Conservation (phyloP, 2,329 filamentous ascomycete species). For the Trichoderma atrobrunneum region DNA sequence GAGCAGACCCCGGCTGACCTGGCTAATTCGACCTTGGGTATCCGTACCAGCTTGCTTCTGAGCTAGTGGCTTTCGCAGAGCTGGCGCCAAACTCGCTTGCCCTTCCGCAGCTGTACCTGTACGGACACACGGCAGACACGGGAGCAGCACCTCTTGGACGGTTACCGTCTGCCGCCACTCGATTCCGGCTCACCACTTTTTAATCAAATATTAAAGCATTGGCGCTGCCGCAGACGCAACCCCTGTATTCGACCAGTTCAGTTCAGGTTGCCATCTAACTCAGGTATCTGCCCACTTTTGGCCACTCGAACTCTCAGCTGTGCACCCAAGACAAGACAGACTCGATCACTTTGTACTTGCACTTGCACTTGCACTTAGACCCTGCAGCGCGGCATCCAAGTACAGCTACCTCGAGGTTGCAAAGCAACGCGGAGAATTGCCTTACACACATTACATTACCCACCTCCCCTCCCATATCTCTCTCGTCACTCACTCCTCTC, state of each 20-base stretch:
- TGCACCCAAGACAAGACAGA: neutral
- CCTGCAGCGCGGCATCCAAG: neutral
- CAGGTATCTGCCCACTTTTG: neutral
- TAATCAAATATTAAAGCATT: neutral
- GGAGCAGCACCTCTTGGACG: neutral
- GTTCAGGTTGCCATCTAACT: neutral
- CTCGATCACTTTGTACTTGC: neutral
- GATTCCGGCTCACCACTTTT: slow-evolving; percentile 8
- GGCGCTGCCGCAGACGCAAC: slow-evolving; percentile 8
- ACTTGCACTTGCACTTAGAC: neutral
- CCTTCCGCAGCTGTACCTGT: neutral
- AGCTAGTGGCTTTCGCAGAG: slow-evolving; percentile 22
- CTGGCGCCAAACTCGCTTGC: slow-evolving; percentile 31
- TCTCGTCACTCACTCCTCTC: neutral
- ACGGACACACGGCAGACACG: slow-evolving; percentile 10
- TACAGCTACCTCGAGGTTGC: neutral
- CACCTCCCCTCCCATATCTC: neutral
- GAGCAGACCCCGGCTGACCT: slow-evolving; percentile 21
- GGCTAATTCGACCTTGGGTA: slow-evolving; percentile 26
- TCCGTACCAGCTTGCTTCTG: neutral
- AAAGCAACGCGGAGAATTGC: neutral
- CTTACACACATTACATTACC: neutral
- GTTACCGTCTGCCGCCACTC: slow-evolving; percentile 9
- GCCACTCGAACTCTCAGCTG: neutral
- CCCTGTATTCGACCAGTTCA: neutral